phyloP scores from a whole-genome alignment of 495 filamentous ascomycete species.

The Bombardia bombarda region DNA sequence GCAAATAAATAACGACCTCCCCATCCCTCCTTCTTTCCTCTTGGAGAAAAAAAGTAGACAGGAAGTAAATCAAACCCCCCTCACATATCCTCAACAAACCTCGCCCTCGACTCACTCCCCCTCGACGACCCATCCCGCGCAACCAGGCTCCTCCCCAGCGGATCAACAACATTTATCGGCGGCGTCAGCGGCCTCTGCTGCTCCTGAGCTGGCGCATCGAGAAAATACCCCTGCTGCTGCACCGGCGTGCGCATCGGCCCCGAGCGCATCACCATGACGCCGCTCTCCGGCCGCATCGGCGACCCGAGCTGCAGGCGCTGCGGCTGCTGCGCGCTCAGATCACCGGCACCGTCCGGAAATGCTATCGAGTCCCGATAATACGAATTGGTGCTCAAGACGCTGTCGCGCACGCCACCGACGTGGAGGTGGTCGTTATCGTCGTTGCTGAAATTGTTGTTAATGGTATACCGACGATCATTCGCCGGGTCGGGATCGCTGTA shows the following conservation, averaged over 20 bases:
- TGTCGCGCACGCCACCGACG: no score
- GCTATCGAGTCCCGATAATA: slow-evolving; percentile 43
- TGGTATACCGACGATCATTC: slow-evolving; percentile 31
- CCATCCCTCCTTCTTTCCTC: not conserved
- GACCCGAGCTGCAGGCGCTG: slow-evolving; percentile 31
- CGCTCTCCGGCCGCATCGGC: slow-evolving; percentile 41
- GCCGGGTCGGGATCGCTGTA: slow-evolving; percentile 49
- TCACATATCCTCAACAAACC: slow-evolving; percentile 47
- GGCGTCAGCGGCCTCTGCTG: slow-evolving; percentile 13
- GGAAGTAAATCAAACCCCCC: no score
- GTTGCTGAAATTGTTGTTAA: no score
- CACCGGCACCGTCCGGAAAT: slow-evolving; percentile 33
- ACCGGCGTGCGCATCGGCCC: slow-evolving; percentile 39
- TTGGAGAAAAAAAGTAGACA: no score
- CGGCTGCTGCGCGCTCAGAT: slow-evolving; percentile 4
- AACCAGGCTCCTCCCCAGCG: slow-evolving; percentile 35
- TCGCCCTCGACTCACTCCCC: slow-evolving; percentile 28
- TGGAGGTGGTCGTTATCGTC: no score
- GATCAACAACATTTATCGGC: not conserved
- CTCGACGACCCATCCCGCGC: slow-evolving; percentile 42
- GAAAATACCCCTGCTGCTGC: slow-evolving; percentile 32
- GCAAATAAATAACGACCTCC: no score
- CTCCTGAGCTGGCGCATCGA: slow-evolving; percentile 14
- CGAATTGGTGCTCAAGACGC: slow-evolving; percentile 36
- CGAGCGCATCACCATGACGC: slow-evolving; percentile 33